These are phyloP conservation scores for Suillus americanus DNA, from an alignment of 768 basidiomycete genomes.

Conservation along the genomic window DNA sequence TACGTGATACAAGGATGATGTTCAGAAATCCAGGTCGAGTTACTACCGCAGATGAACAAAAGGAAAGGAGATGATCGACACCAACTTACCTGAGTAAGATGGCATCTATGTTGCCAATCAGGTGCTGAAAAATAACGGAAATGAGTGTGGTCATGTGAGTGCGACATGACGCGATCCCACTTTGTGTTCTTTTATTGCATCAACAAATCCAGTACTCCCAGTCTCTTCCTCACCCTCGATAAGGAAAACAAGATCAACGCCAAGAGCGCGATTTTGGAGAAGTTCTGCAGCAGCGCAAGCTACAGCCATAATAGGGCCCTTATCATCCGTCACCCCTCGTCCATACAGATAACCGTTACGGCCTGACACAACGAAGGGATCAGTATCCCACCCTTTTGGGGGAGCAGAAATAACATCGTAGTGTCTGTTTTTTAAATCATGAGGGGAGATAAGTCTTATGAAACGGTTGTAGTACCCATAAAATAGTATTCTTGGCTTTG, in stretches of 20 bases:
- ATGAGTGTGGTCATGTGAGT: background rate
- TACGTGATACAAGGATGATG: slow-evolving; percentile 92
- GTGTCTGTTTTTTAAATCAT: slow-evolving; percentile 52
- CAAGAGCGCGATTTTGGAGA: slow-evolving; percentile 68
- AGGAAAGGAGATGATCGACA: background rate
- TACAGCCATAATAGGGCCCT: slow-evolving; percentile 90
- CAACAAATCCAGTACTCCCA: slow-evolving; percentile 84
- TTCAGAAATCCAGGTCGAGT: slow-evolving; percentile 97
- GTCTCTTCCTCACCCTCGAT: slow-evolving; percentile 97
- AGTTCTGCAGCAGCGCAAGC: slow-evolving; percentile 89
- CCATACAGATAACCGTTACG: slow-evolving; percentile 90
- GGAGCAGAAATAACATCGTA: slow-evolving; percentile 95
- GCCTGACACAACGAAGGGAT: slow-evolving; percentile 81
- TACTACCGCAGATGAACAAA: slow-evolving; percentile 43
- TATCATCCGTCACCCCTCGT: slow-evolving; percentile 90
- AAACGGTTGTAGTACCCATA: slow-evolving; percentile 63
- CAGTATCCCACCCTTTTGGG: slow-evolving; percentile 70
- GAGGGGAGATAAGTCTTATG: background rate
- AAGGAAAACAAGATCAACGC: slow-evolving; percentile 84
- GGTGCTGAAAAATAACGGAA: slow-evolving; percentile 45
- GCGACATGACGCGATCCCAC: slow-evolving; percentile 34
- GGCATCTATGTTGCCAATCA: slow-evolving; percentile 85
- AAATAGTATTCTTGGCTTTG: slow-evolving; percentile 78
- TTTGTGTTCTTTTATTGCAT: slow-evolving; percentile 76
- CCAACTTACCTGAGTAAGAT: slow-evolving; percentile 75